Evolutionary conservation across 2,329 filamentous ascomycete species (phyloP).

Genomic region (Claviceps sp.): DNA sequence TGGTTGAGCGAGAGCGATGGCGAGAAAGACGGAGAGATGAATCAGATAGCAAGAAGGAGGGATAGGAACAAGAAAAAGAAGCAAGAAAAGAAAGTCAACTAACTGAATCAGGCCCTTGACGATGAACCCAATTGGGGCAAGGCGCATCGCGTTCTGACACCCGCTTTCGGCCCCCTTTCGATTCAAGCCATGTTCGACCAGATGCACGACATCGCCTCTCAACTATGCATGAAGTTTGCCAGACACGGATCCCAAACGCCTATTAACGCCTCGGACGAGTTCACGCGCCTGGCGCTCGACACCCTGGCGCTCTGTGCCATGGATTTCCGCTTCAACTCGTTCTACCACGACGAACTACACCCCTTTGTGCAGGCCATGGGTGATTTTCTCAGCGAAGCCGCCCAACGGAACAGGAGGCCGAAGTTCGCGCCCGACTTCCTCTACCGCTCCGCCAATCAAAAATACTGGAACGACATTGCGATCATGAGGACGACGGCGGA

Average conservation of each 20-base stretch:
- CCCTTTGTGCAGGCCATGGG: slow-evolving; percentile 58
- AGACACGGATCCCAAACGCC: slow-evolving; percentile 42
- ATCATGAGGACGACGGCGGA: slow-evolving; percentile 40
- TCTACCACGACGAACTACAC: slow-evolving; percentile 55
- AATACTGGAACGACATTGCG: slow-evolving; percentile 41
- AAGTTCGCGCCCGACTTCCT: slow-evolving; percentile 32
- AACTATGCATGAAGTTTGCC: slow-evolving; percentile 56
- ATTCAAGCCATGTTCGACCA: slow-evolving; percentile 57
- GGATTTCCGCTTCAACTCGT: slow-evolving; percentile 62
- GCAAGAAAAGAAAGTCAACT: slow-evolving; percentile 3
- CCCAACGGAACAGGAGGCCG: slow-evolving; percentile 34
- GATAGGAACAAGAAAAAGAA: too few relatives aligned
- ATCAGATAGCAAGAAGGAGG: too few relatives aligned
- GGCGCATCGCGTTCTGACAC: slow-evolving; percentile 51
- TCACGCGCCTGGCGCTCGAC: slow-evolving; percentile 60
- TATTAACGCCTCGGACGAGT: slow-evolving; percentile 52
- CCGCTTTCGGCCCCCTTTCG: slow-evolving; percentile 55
- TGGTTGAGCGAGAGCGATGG: too few relatives aligned
- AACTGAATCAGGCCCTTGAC: slow-evolving; percentile 23
- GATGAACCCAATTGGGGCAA: slow-evolving; percentile 51
- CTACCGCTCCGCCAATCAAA: slow-evolving; percentile 32
- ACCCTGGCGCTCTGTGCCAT: slow-evolving; percentile 60
- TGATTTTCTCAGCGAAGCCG: slow-evolving; percentile 44
- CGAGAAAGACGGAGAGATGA: too few relatives aligned
- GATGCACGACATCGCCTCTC: slow-evolving; percentile 54